Percentiles rank a stretch among this genome's conserved stretches.
Evolutionary conservation across 345 rosid genomes (phyloP).

Genomic region (Populus deltoides): DNA sequence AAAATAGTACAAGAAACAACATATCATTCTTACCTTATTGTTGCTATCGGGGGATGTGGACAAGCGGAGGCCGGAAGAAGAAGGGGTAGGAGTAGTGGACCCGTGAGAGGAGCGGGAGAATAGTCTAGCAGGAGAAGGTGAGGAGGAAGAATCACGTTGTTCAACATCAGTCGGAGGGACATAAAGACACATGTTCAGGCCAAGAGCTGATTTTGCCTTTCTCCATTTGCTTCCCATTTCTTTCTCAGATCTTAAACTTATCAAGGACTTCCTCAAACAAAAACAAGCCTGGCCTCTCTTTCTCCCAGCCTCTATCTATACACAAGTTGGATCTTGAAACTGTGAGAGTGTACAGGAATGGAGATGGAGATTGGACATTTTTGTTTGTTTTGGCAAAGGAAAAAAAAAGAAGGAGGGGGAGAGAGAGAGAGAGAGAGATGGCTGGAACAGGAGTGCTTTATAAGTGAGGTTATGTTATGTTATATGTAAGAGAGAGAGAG

Average conservation of each 20-base stretch:
- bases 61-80: slow-evolving; percentile 63
- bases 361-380: background rate
- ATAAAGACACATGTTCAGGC: slow-evolving; percentile 65
- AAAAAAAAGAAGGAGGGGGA: background rate
- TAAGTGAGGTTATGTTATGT: slow-evolving; percentile 11
- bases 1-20: background rate
- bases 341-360: background rate
- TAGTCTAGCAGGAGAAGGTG: slow-evolving; percentile 28
- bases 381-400: background rate
- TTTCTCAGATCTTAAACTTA: slow-evolving; percentile 11
- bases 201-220: slow-evolving; percentile 70
- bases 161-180: slow-evolving; percentile 43
- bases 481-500: slow-evolving; percentile 2
- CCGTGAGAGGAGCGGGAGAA: slow-evolving; percentile 31
- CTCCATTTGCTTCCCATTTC: slow-evolving; percentile 86
- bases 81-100: slow-evolving; percentile 55
- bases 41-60: slow-evolving; percentile 51
- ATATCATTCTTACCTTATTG: slow-evolving; percentile 48
- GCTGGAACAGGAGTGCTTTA: slow-evolving; percentile 10
- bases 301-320: background rate
- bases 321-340: no score
- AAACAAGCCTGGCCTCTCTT: background rate
- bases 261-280: background rate
- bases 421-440: background rate
- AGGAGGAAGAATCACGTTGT: slow-evolving; percentile 15